Evolutionary conservation across 768 basidiomycete genomes (phyloP).

Genomic region (Kwoniella sp.): DNA sequence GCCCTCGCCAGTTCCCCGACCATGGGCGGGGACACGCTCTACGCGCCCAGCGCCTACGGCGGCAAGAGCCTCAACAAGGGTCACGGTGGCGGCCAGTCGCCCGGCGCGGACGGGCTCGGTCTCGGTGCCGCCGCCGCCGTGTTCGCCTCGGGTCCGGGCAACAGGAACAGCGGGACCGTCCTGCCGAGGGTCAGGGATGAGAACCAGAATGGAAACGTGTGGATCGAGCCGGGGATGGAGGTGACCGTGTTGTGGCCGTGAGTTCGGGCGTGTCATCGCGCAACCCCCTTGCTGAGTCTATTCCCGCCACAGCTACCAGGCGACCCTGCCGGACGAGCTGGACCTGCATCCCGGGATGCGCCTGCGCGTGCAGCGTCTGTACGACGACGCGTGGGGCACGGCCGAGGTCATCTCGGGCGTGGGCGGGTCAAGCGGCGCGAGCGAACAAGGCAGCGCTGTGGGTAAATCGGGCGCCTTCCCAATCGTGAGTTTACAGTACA

Average conservation of each 20-base stretch:
- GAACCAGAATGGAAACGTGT: constrained; percentile 43
- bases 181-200: constrained; percentile 45
- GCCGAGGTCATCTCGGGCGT: constrained; percentile 29
- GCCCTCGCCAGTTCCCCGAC: constrained; percentile 23
- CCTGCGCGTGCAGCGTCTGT: constrained; percentile 41
- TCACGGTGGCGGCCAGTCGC: neutral
- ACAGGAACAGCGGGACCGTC: constrained; percentile 37
- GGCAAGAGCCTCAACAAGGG: neutral
- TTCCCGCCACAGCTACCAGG: constrained; percentile 30
- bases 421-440: neutral
- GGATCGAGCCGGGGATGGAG: constrained; percentile 42
- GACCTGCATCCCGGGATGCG: constrained; percentile 48
- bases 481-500: constrained; percentile 38
- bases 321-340: constrained; percentile 47
- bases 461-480: constrained; percentile 46
- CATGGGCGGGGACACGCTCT: constrained; percentile 38
- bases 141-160: constrained; percentile 15
- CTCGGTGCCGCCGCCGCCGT: constrained; percentile 8
- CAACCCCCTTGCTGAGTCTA: neutral
- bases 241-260: constrained; percentile 49
- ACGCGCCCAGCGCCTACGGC: constrained; percentile 8
- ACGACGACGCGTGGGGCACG: constrained; percentile 50
- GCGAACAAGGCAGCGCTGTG: constrained; percentile 12
- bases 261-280: constrained; percentile 13
- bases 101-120: neutral